Evolutionary conservation across 2,329 filamentous ascomycete genomes (phyloP), one percentile per base, ranked within the genome.

Genomic region (Venturia aucupariae): DNA sequence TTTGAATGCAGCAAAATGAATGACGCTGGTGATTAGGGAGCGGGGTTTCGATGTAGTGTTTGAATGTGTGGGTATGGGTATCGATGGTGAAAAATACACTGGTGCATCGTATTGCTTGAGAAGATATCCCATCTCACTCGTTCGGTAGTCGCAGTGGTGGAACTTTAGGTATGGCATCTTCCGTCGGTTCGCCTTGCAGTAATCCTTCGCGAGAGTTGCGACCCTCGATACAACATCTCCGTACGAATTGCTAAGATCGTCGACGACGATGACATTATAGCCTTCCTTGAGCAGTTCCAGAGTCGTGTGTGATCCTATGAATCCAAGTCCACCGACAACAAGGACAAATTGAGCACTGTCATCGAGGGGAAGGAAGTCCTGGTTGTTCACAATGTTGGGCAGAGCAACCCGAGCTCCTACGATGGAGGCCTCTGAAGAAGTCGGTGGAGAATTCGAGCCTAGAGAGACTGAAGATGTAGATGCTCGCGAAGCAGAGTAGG

Each of bases 1-100:
- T 71, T 88, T 88, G 77, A 84, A 83, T 1, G 86, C 86, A 19
- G 86, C 86, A 68, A 88, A 88, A 70, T 89, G 86, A 65, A 89
- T 87, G 22, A 88, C 84, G 0, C 84, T 85, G 0, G 77, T 75
- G 67, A 88, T 86, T 8, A 19, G 51, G 30, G 51, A 57, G 27
- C 27, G 51, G 1, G 30, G 15, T 57, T 22, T 35, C 15, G 51
- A 35, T 35, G 15, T 32, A 19, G 30, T 35, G 15, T 22, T n/a
- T 8, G 51, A 35, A 10, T 27, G 51, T 24, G 30, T 57, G 19
- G 30, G 2, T n/a, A 19, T 57, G 19, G 30, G 2, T n/a, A 19
- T 57, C 1, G 51, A 57, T 6, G 51, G 51, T 19, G 51, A 57
- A n/a, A 57, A 57, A 57, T 57, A 57, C 13, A 57, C 51, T n/a